phyloP scores from a whole-genome alignment of 306 rosid species.

The Gillenia trifoliata region DNA sequence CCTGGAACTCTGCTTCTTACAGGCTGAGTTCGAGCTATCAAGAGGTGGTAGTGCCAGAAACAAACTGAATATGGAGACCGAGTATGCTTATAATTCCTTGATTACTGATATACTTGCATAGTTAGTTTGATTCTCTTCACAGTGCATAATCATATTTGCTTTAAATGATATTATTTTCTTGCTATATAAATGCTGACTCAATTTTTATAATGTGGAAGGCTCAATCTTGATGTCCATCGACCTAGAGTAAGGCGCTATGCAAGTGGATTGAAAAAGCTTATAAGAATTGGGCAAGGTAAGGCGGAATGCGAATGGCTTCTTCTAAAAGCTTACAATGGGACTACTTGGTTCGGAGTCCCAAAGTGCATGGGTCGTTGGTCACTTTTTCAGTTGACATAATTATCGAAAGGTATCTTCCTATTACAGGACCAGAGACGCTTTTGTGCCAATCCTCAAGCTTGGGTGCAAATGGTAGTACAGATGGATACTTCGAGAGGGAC shows the following conservation, averaged over 20 bases:
- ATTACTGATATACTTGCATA: slow-evolving; percentile 15
- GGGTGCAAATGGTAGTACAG: slow-evolving; percentile 29
- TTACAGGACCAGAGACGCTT: slow-evolving; percentile 81
- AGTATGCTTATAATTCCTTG: slow-evolving; percentile 48
- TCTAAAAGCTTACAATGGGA: neutral
- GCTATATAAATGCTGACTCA: neutral
- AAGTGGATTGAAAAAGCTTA: slow-evolving; percentile 64
- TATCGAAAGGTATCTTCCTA: neutral
- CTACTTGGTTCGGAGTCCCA: neutral
- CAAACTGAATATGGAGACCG: slow-evolving; percentile 57
- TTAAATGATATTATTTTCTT: neutral
- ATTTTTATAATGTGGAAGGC: slow-evolving; percentile 48
- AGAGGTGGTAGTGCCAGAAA: slow-evolving; percentile 46
- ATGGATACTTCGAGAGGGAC: slow-evolving; percentile 53
- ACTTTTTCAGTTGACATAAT: neutral
- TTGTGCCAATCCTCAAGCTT: slow-evolving; percentile 54
- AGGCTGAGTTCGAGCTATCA: slow-evolving; percentile 78
- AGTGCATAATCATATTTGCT: slow-evolving; percentile 15
- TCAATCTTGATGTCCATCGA: slow-evolving; percentile 70
- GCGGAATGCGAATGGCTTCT: slow-evolving; percentile 2
- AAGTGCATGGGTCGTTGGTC: neutral
- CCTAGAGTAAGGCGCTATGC: slow-evolving; percentile 81
- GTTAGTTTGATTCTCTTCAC: slow-evolving; percentile 8
- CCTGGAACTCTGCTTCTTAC: slow-evolving; percentile 25
- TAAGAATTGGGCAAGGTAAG: slow-evolving; percentile 89